Evolutionary conservation across 2,329 filamentous ascomycete species (phyloP).

Genomic region (Cercospora berteroae): DNA sequence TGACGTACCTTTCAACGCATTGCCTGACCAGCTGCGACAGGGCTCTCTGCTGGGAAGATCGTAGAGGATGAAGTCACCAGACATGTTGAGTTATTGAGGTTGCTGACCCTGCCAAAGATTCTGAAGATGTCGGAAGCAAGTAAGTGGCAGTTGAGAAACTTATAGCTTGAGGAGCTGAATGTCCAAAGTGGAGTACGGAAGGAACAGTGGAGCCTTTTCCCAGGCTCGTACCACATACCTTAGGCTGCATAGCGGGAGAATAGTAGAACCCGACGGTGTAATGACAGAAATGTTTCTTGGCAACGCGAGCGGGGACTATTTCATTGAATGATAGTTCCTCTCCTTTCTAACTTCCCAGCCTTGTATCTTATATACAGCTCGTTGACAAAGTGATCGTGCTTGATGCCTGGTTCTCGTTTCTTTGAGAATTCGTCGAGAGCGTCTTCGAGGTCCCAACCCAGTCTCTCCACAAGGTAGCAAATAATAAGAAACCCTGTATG

Average conservation of each 20-base stretch:
- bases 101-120: not conserved
- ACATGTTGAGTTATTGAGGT: not conserved
- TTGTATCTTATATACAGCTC: conserved; percentile 40
- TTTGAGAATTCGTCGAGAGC: conserved; percentile 76
- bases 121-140: not conserved
- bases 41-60: conserved; percentile 13
- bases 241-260: not conserved
- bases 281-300: not conserved
- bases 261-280: not conserved
- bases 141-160: not conserved
- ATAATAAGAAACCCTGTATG: conserved; percentile 89
- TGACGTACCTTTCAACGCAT: conserved; percentile 10
- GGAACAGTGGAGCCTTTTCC: not conserved
- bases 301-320: not conserved
- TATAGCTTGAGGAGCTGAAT: not conserved
- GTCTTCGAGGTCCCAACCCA: conserved; percentile 67
- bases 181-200: not conserved
- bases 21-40: conserved; percentile 13
- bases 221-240: not conserved
- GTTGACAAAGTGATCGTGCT: conserved; percentile 85
- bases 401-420: conserved; percentile 76
- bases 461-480: conserved; percentile 82
- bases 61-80: conserved; percentile 10
- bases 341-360: conserved; percentile 21
- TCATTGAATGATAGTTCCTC: conserved; percentile 18